Base-by-base conservation (phyloP, 176 grass and related monocot species). In the Coix lacrymajobi region DNA sequence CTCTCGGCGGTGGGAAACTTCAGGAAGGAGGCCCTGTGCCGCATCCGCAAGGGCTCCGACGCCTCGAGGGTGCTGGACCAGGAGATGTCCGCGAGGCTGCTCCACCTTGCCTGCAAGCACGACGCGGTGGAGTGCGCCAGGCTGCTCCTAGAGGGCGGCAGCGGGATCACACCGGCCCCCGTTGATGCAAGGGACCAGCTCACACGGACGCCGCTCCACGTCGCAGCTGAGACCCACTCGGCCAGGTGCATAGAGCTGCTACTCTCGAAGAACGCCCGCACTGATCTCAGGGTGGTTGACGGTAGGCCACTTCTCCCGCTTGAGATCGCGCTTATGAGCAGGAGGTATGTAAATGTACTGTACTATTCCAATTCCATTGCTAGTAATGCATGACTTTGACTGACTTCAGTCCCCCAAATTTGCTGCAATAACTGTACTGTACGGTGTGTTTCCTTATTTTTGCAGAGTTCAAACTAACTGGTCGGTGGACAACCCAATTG, bases 51-150 rank as follows among this genome's bases (percentile, higher is more conserved):
- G 16, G 88, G 66, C 45, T 85, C 83, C 2, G 88, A 90, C 58
- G 72, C 73, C 36, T 82, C 83, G 3, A 78, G 73, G 73, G 54
- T 65, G 41, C 85, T 91, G 32, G 89, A 82, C 79, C 77, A 87
- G 48, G 81, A 85, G 11, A 82, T 87, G 76, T 81, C 86, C 56
- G 62, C 75, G 28, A 76, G 87, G 69, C 83, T 92, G n/a, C 87
- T 92, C 38, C 90, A 89, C 70, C 90, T 86, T 28, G 86, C 90
- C 41, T 92, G 90, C 79, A 92, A 76, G 87, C 62, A 86, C 44
- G 87, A 92, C 19, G 87, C 90, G 6, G 86, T 80, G 69, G 75
- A 86, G 87, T 92, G 90, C 69, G 90, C 83, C 11, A 75, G 71
- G 76, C 62, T 84, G 19, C 79, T 92, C 16, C 84, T 92, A 44